Evolutionary conservation across 2,329 filamentous ascomycete species (phyloP).

Genomic region (Botrytis byssoidea): DNA sequence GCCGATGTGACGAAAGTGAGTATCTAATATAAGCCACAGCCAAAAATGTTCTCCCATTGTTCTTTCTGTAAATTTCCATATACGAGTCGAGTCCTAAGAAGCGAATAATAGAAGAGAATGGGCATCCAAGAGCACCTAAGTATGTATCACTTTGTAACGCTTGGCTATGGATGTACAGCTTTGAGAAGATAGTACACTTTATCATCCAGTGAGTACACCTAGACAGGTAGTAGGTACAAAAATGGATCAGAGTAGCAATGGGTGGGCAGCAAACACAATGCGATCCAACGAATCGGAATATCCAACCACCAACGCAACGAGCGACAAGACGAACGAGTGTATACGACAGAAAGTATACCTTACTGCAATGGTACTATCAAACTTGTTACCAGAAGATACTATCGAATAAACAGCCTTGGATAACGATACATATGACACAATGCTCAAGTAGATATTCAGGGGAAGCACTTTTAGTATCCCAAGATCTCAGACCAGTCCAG

Average conservation of each 20-base stretch:
- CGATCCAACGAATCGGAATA: slow-evolving; percentile 2
- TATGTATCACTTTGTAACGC: neutral
- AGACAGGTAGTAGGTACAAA: neutral
- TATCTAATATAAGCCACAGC: neutral
- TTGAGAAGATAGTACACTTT: neutral
- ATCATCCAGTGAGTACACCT: neutral
- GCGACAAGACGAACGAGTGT: neutral
- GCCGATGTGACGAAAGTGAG: neutral
- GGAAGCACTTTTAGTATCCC: neutral
- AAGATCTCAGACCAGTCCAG: neutral
- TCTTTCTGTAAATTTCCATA: slow-evolving; percentile 1
- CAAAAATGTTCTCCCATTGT: neutral
- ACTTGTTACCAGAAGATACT: neutral
- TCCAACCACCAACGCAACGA: neutral
- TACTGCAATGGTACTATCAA: neutral
- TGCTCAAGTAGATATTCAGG: neutral
- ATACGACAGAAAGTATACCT: neutral
- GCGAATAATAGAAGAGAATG: neutral
- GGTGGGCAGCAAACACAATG: neutral
- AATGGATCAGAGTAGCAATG: neutral
- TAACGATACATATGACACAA: neutral
- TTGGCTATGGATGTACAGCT: too few species aligned
- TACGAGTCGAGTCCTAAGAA: neutral
- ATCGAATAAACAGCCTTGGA: neutral
- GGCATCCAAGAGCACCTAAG: neutral